Percentiles rank a stretch among this genome's conserved stretches.
Evolutionary conservation across 495 filamentous ascomycete genomes (phyloP).

Genomic region (Parmelia sp.): DNA sequence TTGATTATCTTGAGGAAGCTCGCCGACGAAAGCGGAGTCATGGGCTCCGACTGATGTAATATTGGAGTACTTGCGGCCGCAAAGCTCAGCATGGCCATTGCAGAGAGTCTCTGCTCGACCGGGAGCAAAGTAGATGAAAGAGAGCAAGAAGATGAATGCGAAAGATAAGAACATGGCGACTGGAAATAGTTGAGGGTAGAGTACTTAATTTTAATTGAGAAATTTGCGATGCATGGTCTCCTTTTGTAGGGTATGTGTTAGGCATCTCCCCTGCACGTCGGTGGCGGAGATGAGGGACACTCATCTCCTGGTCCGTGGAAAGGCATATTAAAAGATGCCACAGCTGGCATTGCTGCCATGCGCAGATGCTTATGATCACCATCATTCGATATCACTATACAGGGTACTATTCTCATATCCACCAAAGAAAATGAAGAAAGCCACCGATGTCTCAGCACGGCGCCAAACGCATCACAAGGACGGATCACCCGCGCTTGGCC

Average conservation of each 20-base stretch:
- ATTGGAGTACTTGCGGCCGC: constrained; percentile 55
- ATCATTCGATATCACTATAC: background rate
- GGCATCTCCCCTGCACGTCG: background rate
- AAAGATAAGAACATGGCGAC: background rate
- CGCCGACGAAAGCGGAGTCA: constrained; percentile 59
- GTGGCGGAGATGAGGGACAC: background rate
- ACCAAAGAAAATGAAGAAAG: background rate
- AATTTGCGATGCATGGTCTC: background rate
- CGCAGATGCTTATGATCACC: background rate
- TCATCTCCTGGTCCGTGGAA: background rate
- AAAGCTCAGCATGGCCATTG: constrained; percentile 62
- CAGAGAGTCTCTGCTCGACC: constrained; percentile 32
- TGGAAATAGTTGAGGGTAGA: too few species aligned
- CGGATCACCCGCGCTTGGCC: background rate
- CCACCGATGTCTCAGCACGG: background rate
- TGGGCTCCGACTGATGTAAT: constrained; percentile 66
- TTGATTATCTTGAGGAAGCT: constrained; percentile 60
- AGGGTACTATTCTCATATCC: background rate
- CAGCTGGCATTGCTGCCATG: background rate
- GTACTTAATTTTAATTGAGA: background rate
- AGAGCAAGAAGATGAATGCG: background rate
- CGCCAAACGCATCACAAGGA: background rate
- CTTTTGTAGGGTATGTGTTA: background rate
- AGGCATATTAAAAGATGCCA: background rate
- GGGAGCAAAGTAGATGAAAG: background rate